These are phyloP conservation scores for Leccinum discolor DNA, from an alignment of 1,284 basidiomycete species.

Conservation along the genomic window DNA sequence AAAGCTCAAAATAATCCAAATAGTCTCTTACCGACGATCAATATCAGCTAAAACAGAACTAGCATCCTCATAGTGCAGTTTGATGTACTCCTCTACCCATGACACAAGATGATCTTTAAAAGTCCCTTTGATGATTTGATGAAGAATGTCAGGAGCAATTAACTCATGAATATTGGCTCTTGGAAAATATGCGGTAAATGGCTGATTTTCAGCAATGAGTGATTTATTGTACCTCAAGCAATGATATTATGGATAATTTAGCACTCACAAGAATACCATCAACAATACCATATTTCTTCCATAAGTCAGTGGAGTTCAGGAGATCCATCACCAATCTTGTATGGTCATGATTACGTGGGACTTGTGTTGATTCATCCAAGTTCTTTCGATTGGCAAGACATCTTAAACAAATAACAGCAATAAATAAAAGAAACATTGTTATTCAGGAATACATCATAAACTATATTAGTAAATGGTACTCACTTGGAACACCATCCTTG, in stretches of 20 bases:
- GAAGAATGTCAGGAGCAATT: not conserved
- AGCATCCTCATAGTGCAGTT: not conserved
- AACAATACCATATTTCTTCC: not conserved
- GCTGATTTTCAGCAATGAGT: not conserved
- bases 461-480: not conserved
- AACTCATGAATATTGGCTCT: not conserved
- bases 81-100: not conserved
- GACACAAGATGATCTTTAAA: not conserved
- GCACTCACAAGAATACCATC: not conserved
- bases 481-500: not conserved
- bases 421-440: not conserved
- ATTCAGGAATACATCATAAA: not conserved
- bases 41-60: not conserved
- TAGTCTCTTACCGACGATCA: not conserved
- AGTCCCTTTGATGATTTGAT: not conserved
- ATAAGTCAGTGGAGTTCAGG: not conserved
- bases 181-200: not conserved
- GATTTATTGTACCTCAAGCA: not conserved
- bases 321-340: not conserved
- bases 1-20: not conserved
- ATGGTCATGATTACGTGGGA: not conserved
- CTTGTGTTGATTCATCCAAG: not conserved
- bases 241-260: not conserved
- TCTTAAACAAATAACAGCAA: not conserved
- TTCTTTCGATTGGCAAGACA: not conserved